Conservation (phyloP, 179 eudicot genomes). For the Spinacia oleracea region DNA sequence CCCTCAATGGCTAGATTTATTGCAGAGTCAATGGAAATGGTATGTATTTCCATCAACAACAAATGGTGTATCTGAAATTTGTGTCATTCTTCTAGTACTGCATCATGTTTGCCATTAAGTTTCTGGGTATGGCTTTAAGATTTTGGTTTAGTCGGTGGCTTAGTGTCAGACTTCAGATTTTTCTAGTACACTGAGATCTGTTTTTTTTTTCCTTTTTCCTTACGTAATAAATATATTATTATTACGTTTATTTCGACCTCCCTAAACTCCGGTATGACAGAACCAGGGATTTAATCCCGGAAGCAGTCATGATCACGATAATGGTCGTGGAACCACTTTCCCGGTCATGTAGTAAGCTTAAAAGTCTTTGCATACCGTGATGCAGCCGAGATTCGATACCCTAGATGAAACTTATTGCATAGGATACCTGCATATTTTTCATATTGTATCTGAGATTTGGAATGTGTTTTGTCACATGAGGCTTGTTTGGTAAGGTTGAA, state of each 20-base stretch:
- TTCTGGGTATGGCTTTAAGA: slow-evolving; percentile 12
- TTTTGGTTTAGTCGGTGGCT: slow-evolving; percentile 23
- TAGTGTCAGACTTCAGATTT: background rate
- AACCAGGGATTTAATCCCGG: background rate
- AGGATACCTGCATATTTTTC: slow-evolving; percentile 24
- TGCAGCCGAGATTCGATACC: background rate
- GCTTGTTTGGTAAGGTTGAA: slow-evolving; percentile 9
- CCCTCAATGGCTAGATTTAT: slow-evolving; percentile 15
- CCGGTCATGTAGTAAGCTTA: too few species aligned
- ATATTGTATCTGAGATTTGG: slow-evolving; percentile 9
- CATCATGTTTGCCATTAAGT: slow-evolving; percentile 13
- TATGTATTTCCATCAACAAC: too few species aligned
- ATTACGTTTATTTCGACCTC: background rate
- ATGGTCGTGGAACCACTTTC: too few species aligned
- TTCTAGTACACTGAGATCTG: slow-evolving; percentile 2
- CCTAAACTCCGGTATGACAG: background rate
- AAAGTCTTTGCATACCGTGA: too few species aligned
- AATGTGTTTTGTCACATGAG: slow-evolving; percentile 25
- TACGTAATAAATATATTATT: background rate
- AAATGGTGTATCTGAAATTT: background rate
- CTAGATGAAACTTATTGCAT: background rate
- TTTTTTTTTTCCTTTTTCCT: background rate
- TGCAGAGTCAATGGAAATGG: background rate
- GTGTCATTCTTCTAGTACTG: slow-evolving; percentile 8
- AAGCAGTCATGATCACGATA: too few species aligned